Evolutionary conservation across 2,329 filamentous ascomycete genomes (phyloP).

Genomic region (Fusarium graminum): DNA sequence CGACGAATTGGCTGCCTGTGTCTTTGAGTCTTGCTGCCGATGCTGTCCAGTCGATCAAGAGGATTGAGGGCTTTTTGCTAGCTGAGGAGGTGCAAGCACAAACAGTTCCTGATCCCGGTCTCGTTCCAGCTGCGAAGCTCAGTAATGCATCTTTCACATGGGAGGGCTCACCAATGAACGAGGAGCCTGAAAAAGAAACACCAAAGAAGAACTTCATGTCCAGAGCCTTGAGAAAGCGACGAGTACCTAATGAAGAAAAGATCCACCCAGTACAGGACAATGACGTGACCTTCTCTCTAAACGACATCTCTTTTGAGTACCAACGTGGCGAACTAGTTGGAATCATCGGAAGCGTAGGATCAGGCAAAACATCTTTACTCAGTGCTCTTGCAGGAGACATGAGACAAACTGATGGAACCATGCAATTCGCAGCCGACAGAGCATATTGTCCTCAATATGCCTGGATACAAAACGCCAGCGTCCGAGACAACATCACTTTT

Average conservation of each 20-base stretch:
- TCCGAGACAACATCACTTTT: constrained; percentile 3
- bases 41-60: no score
- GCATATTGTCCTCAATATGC: constrained; percentile 5
- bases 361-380: constrained; percentile 3
- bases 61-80: no score
- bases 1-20: no score
- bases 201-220: not conserved
- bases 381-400: constrained; percentile 1
- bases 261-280: not conserved
- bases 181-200: no score
- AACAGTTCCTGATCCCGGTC: no score
- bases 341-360: constrained; percentile 5
- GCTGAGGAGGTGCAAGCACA: no score
- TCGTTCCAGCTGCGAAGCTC: no score
- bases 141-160: no score
- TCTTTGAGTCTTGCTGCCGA: no score
- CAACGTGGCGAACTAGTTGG: not conserved
- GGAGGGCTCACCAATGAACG: no score
- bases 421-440: constrained; percentile 3
- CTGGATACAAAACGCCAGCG: constrained; percentile 2
- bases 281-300: not conserved
- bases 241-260: not conserved
- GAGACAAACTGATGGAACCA: not conserved
- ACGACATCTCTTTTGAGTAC: not conserved
- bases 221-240: not conserved